Evolutionary conservation across 2,329 filamentous ascomycete genomes (phyloP), one percentile per base, ranked within the genome.

Genomic region (Huntiella savannae): DNA sequence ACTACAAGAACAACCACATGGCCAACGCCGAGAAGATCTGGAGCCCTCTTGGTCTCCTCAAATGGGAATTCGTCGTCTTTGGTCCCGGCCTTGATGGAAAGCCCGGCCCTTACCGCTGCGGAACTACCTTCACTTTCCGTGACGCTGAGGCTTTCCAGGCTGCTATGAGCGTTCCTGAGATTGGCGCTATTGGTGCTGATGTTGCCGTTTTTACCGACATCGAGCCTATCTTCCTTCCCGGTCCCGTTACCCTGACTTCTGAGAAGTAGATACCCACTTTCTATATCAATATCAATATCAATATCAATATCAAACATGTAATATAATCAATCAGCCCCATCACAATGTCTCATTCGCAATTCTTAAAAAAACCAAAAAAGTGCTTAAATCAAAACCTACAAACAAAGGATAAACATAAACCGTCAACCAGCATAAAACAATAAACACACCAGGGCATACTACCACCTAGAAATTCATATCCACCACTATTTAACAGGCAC

Each of bases 401-500:
- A 28, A 28, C 4, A 4, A 33, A 43, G n/a, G 16, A 35, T 17
- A 35, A 32, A 38, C 39, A 42, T 8, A 16, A 41, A 16, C 43
- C 32, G 34, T 32, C 19, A 38, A 10, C 6, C 35, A 19, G 40
- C 13, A 47, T 35, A 48, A 33, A 32, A 43, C 17, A 41, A 43
- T 38, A 41, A 36, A 33, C 36, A 45, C 28, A 49, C 35, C 42
- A 40, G 40, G 38, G 39, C 39, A 47, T 41, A 42, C 41, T 13
- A 19, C 17, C 15, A 39, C 13, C 13, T n/a, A 22, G 17, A 15
- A 17, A 17, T 45, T n/a, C 19, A 33, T 12, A n/a, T 28, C n/a
- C 33, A 38, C 12, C 37, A 11, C 16, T 32, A 40, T 50, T 72
- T 72, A 98, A 68, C 91, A 98, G 56, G 87, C 78, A 64, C 91